Percentiles rank a stretch among this genome's conserved stretches.
phyloP scores from a whole-genome alignment of 2,329 filamentous ascomycete genomes.

The Scytalidium lignicola region DNA sequence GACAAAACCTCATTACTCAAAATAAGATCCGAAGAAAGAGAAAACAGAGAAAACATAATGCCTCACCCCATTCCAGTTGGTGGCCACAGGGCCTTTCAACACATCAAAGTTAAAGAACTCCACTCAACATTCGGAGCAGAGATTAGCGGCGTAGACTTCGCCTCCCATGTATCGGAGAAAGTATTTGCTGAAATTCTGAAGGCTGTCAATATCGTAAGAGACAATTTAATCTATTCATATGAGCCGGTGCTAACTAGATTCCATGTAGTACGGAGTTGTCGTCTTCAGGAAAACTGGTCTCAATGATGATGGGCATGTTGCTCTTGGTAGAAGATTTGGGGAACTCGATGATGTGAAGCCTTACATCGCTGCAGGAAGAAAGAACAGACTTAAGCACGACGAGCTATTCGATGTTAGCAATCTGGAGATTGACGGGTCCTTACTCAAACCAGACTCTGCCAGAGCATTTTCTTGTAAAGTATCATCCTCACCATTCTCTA shows the following conservation, averaged over 20 bases:
- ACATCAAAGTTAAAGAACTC: conserved; percentile 20
- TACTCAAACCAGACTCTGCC: not conserved
- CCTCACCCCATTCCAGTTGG: too few species aligned
- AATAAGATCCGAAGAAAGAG: too few species aligned
- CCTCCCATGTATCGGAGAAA: conserved; percentile 23
- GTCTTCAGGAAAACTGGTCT: conserved; percentile 46
- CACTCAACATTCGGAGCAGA: conserved; percentile 33
- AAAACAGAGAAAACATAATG: too few species aligned
- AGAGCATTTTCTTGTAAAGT: too few species aligned
- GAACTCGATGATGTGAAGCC: conserved; percentile 48
- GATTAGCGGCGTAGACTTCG: conserved; percentile 30
- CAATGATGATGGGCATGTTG: conserved; percentile 43
- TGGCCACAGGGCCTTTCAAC: too few species aligned
- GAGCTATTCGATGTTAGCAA: conserved; percentile 54
- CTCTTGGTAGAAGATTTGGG: conserved; percentile 43
- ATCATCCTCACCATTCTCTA: too few species aligned
- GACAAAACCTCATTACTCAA: too few species aligned
- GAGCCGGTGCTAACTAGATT: conserved; percentile 9
- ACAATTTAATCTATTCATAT: conserved; percentile 8
- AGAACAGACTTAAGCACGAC: conserved; percentile 38
- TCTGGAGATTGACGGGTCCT: conserved; percentile 41
- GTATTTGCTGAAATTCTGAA: conserved; percentile 28
- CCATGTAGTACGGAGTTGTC: conserved; percentile 41
- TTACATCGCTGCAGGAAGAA: conserved; percentile 39
- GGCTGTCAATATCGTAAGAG: conserved; percentile 30